Base-by-base conservation (phyloP, 768 basidiomycete species). In the Psilocybe tampanensis region DNA sequence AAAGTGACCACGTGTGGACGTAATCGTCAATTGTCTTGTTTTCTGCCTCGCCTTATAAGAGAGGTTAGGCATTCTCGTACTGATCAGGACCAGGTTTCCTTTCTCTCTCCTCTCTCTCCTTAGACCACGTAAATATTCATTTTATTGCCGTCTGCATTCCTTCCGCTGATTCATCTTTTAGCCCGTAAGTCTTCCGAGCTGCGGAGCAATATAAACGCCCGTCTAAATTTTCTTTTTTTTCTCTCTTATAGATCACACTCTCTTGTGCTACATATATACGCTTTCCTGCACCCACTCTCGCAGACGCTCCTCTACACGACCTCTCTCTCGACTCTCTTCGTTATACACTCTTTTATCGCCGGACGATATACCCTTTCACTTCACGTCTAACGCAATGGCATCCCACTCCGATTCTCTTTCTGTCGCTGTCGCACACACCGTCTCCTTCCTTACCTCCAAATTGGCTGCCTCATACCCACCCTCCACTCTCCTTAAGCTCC, bases 381-480 rank as follows among this genome's bases (percentile, higher is more conserved):
- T 45, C 18, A 47, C 55, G 60, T 62, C 63, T 60, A 57, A 57
- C 62, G 48, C 67, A 64, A 80, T 80, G 77, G 73, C 77, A 61
- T 69, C 68, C 52, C 62, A 67, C 52, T 75, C 82, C 63, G 72
- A 80, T 63, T 79, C 71, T 64, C 84, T 93, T 70, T 77, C 86
- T 60, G 69, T 83, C 73, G 81, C 89, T 61, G 82, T 93, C 70
- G 80, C 87, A 58, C 87, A 92, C 65, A 86, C 86, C 69, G 80
- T 91, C 69, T 75, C 85, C 55, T 90, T 85, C 77, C 79, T 93
- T 70, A 90, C 88, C 34, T 80, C 81, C 32, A 84, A 88, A 55
- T 81, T 91, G 58, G 75, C 80, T 63, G 65, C 71, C 52, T 72
- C 78, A 39, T 84, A 88, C 71, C 72, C 87, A n/a, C 77, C 83